Evolutionary conservation across 2,329 filamentous ascomycete species (phyloP), one percentile per base, ranked within the genome.

Genomic region (Epichloe aotearoae): DNA sequence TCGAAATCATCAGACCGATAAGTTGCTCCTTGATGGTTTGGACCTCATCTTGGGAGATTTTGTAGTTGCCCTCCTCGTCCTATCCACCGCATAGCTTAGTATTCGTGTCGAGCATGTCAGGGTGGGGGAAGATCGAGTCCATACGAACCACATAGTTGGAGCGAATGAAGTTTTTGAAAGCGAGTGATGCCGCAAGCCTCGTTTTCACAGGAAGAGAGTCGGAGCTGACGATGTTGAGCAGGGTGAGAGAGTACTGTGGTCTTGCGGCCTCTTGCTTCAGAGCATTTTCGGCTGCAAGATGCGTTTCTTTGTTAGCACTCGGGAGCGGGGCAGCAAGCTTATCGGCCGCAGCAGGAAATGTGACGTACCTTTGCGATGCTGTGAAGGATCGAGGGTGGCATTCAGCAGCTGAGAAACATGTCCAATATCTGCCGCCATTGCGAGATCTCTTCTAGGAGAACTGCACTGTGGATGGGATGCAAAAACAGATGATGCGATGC

Each of bases 81-180:
- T 85, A 57, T 40, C n/a, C 8, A 39, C 11, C 19, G 50, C 46
- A 50, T 49, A 51, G 54, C 56, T 58, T 55, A 57, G 53, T 42
- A 40, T 49, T n/a, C 14, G 19, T 23, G 51, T 45, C 38, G 50
- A 52, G 42, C 42, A 39, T 37, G 36, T 41, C 48, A 47, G 36
- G 26, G 55, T 43, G 47, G 14, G 14, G 12, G 40, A 42, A 23
- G 26, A n/a, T 34, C 39, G 26, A 45, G 47, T 38, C 20, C 52
- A 14, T 44, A 73, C 80, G 59, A 69, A 84, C 82, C 60, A 88
- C 87, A 81, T 94, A 98, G 74, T 89, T 93, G 64, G 86, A 82
- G 68, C 86, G 86, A 63, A 98, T 89, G 68, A 95, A 95, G 73
- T 98, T 98, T 72, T 98, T 98, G 79, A 98, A 98, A 73, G 87